Conservation (phyloP, 1,284 basidiomycete species). For the Malassezia japonica region DNA sequence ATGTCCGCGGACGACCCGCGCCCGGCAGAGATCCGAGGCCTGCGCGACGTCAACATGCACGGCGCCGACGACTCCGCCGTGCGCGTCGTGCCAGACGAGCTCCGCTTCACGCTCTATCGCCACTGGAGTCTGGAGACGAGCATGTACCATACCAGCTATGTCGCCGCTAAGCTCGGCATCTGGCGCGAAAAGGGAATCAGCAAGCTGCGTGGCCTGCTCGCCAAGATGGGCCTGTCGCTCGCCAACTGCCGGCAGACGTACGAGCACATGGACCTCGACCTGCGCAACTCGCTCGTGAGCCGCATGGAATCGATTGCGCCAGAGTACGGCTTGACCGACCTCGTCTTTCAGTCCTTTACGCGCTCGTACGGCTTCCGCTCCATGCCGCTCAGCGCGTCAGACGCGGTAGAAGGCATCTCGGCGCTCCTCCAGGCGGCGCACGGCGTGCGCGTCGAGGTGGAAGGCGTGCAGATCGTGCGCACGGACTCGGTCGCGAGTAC, state of each 20-base stretch:
- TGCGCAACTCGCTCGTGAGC: conserved; percentile 69
- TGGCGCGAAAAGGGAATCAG: conserved; percentile 91
- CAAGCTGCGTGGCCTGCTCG: conserved; percentile 76
- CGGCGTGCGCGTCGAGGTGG: conserved; percentile 68
- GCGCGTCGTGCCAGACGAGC: conserved; percentile 31
- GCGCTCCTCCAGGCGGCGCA: conserved; percentile 83
- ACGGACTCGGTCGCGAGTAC: conserved; percentile 3
- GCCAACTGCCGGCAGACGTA: conserved; percentile 86
- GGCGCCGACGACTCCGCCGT: conserved; percentile 37
- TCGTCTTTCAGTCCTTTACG: conserved; percentile 84
- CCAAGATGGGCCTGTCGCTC: conserved; percentile 97
- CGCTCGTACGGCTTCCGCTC: conserved; percentile 80
- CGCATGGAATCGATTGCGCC: conserved; percentile 85
- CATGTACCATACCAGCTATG: conserved; percentile 94
- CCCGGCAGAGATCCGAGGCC: conserved; percentile 1
- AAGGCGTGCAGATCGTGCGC: conserved; percentile 12
- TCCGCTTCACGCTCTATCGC: conserved; percentile 78
- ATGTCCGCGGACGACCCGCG: conserved; percentile 16
- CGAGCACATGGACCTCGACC: conserved; percentile 88
- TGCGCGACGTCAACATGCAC: conserved; percentile 2
- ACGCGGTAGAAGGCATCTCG: conserved; percentile 79
- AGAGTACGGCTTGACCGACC: conserved; percentile 90
- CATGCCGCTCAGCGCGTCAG: conserved; percentile 76
- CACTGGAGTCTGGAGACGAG: conserved; percentile 97
- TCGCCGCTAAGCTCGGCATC: conserved; percentile 85